phyloP scores from a whole-genome alignment of 2,329 filamentous ascomycete genomes.

The Akanthomyces lecanii region DNA sequence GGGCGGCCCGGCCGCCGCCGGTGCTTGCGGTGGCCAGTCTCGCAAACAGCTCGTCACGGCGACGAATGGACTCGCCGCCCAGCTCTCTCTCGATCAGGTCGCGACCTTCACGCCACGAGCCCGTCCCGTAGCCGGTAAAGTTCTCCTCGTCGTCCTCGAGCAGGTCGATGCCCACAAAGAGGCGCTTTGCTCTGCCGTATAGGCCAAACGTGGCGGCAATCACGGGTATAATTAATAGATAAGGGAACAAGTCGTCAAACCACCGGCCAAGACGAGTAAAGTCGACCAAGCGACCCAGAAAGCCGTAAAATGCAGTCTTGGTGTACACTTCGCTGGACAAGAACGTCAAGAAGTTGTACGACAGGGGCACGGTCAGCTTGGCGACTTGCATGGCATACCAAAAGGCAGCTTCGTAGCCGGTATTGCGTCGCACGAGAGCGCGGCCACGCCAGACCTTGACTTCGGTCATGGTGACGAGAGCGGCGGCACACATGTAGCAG shows the following conservation, averaged over 20 bases:
- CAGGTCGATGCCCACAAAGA: conserved; percentile 72
- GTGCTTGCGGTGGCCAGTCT: conserved; percentile 26
- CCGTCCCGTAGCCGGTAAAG: conserved; percentile 64
- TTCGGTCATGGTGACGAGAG: conserved; percentile 81
- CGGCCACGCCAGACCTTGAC: conserved; percentile 97
- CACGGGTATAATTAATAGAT: conserved; percentile 82
- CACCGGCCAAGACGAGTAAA: conserved; percentile 76
- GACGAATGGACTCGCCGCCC: conserved; percentile 56
- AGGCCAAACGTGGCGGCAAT: conserved; percentile 82
- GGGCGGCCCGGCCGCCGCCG: conserved; percentile 35
- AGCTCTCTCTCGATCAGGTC: conserved; percentile 86
- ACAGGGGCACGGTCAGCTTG: conserved; percentile 83
- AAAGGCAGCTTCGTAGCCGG: conserved; percentile 86
- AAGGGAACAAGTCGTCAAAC: conserved; percentile 85
- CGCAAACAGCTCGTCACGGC: conserved; percentile 41
- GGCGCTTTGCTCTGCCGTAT: conserved; percentile 74
- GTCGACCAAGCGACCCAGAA: conserved; percentile 78
- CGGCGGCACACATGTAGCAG: conserved; percentile 90
- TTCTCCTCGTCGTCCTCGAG: conserved; percentile 72
- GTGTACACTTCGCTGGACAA: conserved; percentile 67
- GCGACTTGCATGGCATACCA: conserved; percentile 96
- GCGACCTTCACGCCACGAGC: conserved; percentile 86
- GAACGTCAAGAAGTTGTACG: conserved; percentile 96
- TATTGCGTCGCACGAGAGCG: conserved; percentile 84
- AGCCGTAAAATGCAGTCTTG: conserved; percentile 79